Evolutionary conservation across 371 early-diverging fungal species (phyloP), one percentile per base, ranked within the genome.

Genomic region (Lichtheimia ornata): DNA sequence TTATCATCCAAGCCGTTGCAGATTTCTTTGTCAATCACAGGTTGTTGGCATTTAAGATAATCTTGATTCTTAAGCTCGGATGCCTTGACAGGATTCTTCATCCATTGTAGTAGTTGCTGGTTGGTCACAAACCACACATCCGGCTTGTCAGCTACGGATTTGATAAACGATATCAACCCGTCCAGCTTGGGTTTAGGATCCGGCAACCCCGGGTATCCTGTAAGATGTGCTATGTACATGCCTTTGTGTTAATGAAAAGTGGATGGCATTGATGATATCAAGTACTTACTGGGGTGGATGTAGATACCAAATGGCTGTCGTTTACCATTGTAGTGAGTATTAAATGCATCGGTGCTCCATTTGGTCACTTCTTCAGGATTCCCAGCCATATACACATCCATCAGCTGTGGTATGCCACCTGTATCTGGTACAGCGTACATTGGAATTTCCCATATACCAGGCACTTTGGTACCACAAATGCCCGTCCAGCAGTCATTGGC

Each of bases 361-460:
- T 62, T 56, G 4, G 60, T 65, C 18, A 84, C 81, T 41, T 69
- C 65, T 7, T 70, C 62, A 5, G 85, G 79, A 5, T 63, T 51
- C 18, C 78, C 82, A 24, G 79, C 75, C 56, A 88, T 70, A 50
- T 85, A 85, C 2, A 85, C 84, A 65, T 91, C 91, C 91, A 91
- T 91, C 51, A 84, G 61, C 55, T 87, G 84, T 14, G 77, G 71
- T 15, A 71, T 64, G 28, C 62, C 64, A 0, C 63, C 66, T 18
- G 79, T 70, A 43, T 74, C 72, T 41, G 67, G 62, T 1, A 80
- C 77, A 30, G 77, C 52, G 47, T 78, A 74, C 87, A 90, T 85
- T 5, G 90, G 91, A 27, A 91, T 75, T 69, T 91, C 89, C 86
- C 88, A 91, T 52, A 90, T 59, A 12, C 89, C 89, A 0, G 85